Conservation (phyloP, 2,329 filamentous ascomycete species). For the Apiospora koreana region DNA sequence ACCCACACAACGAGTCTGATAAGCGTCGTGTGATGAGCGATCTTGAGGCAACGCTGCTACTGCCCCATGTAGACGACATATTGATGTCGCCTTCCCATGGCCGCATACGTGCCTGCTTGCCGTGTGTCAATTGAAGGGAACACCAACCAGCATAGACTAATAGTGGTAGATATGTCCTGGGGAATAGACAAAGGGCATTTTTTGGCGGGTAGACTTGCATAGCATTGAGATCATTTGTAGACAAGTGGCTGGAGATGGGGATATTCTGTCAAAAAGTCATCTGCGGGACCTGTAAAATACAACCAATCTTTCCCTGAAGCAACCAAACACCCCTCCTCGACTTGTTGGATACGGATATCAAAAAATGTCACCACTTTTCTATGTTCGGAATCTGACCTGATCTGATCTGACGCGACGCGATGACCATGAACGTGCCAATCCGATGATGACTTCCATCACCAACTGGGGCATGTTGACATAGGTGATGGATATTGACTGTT, state of each 20-base stretch:
- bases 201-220: constrained; percentile 31
- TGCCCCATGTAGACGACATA: constrained; percentile 10
- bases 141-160: constrained; percentile 33
- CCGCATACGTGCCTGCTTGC: constrained; percentile 18
- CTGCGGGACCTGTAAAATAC: constrained; percentile 26
- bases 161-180: constrained; percentile 33
- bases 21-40: constrained; percentile 27
- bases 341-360: constrained; percentile 6
- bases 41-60: constrained; percentile 22
- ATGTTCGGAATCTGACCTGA: not conserved
- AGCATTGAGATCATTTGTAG: constrained; percentile 32
- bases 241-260: constrained; percentile 26
- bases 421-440: not conserved
- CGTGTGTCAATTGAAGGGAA: constrained; percentile 28
- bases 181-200: constrained; percentile 13
- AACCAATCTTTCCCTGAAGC: constrained; percentile 18
- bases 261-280: constrained; percentile 18
- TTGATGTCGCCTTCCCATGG: constrained; percentile 17
- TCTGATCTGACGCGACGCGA: not conserved
- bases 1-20: constrained; percentile 29
- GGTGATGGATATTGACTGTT: not conserved
- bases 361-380: not conserved
- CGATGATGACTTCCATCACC: not conserved
- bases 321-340: not conserved
- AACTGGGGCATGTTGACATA: not conserved